Conservation (phyloP, 2,329 filamentous ascomycete species). For the Ophiostoma perfectum region DNA sequence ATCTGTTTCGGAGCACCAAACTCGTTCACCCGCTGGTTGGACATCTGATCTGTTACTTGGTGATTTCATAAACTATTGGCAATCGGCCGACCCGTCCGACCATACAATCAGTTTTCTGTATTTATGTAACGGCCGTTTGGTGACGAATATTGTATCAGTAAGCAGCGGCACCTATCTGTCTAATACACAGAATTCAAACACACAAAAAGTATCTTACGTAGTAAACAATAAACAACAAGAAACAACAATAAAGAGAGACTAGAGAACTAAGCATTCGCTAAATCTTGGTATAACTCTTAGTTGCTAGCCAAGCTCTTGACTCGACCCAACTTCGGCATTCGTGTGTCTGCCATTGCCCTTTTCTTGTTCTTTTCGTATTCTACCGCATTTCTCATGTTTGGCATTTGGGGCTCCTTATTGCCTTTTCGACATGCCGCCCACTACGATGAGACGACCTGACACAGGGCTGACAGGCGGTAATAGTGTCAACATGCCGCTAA, state of each 20-base stretch:
- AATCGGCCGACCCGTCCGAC: neutral
- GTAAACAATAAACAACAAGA: too few relatives aligned
- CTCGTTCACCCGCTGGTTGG: neutral
- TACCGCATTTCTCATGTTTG: neutral
- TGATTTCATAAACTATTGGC: neutral
- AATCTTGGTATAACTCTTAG: too few relatives aligned
- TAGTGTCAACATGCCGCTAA: slow-evolving; percentile 15
- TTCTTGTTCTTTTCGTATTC: neutral
- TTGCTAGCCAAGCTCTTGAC: too few relatives aligned
- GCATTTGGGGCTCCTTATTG: neutral
- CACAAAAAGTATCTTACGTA: too few relatives aligned
- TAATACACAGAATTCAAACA: too few relatives aligned
- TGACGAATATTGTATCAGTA: neutral
- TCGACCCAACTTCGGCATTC: too few relatives aligned
- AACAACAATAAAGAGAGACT: too few relatives aligned
- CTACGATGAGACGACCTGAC: slow-evolving; percentile 22
- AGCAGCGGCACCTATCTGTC: too few relatives aligned
- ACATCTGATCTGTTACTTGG: neutral
- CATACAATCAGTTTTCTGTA: too few relatives aligned
- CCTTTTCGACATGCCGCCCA: neutral
- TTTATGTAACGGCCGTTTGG: neutral
- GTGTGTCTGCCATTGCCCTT: too few relatives aligned
- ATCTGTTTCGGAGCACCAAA: slow-evolving; percentile 8
- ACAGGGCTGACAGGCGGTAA: slow-evolving; percentile 20
- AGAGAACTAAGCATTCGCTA: too few relatives aligned